Evolutionary conservation across 2,329 filamentous ascomycete genomes (phyloP), one percentile per base, ranked within the genome.

Genomic region (Alternaria infectoria): DNA sequence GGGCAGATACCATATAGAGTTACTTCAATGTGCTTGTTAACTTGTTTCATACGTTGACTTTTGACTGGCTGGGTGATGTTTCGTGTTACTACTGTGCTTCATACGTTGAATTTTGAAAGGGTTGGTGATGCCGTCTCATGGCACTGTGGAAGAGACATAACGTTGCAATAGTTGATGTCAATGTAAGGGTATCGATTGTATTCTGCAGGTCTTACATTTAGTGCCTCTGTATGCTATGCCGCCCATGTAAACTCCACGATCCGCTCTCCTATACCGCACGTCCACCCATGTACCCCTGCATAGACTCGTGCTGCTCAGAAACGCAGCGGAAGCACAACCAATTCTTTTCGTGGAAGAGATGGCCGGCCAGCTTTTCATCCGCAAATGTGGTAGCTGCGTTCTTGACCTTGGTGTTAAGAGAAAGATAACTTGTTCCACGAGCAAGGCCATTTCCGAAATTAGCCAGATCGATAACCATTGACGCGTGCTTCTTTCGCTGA

Each of bases 1-100:
- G 21, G 52, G 36, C n/a, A 59, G 58, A 57, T 61, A 61, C 52
- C 58, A 61, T 47, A 61, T 61, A 61, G 58, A 61, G 30, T 43
- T 36, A 25, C 28, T 52, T 40, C 19, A 36, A 52, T 40, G 30
- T 52, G 49, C 15, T 60, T 61, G 26, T 58, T 11, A 45, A 44
- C 32, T 26, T 28, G 43, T 17, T 40, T 40, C 21, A 59, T 9
- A 36, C 17, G 8, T 11, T 17, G 19, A 6, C 12, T 36, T 26
- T 15, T 49, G 19, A 26, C 21, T 49, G 19, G 28, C 11, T 23
- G 4, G 19, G 19, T 40, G 49, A 52, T 52, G 36, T 40, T 40
- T 40, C 32, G 36, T 40, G 36, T 17, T 11, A 17, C 36, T 40
- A 32, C 32, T 19, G 26, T 28, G 43, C 36, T 40, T 40, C n/a